phyloP scores from a whole-genome alignment of 2,329 filamentous ascomycete genomes.

The Clarireedia sp. region DNA sequence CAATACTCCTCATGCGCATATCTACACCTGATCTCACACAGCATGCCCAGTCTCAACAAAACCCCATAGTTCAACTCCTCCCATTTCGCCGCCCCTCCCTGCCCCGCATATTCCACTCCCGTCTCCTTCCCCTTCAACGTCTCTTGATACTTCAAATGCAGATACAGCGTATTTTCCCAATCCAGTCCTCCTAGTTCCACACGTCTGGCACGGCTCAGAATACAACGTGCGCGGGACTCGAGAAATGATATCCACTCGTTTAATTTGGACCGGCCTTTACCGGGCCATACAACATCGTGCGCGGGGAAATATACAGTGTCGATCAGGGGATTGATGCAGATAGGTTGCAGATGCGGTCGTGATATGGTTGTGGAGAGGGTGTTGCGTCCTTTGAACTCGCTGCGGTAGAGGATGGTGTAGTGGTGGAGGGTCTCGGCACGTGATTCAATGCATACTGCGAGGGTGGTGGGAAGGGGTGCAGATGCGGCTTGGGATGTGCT shows the following conservation, averaged over 20 bases:
- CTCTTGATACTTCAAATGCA: constrained; percentile 2
- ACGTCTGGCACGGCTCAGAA: neutral
- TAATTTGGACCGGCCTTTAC: neutral
- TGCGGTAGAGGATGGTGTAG: constrained; percentile 1
- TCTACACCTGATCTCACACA: neutral
- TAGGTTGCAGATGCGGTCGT: neutral
- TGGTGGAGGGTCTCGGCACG: constrained; percentile 3
- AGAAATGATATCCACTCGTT: neutral
- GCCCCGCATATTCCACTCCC: neutral
- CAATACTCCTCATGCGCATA: constrained; percentile 3
- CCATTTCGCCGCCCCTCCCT: constrained; percentile 1
- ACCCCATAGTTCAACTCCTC: constrained; percentile 1
- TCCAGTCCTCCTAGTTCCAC: neutral
- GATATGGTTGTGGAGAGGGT: neutral
- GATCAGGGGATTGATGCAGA: neutral
- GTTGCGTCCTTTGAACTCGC: neutral
- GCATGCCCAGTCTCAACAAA: neutral
- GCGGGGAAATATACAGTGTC: neutral
- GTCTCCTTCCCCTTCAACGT: neutral
- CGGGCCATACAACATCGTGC: neutral
- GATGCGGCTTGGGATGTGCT: neutral
- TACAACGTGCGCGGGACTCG: neutral
- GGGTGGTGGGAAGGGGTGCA: neutral
- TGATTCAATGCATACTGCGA: constrained; percentile 1
- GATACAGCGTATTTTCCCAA: constrained; percentile 5